Percentiles rank a stretch among this genome's conserved stretches.
phyloP scores from a whole-genome alignment of 2,329 filamentous ascomycete genomes.

The Colletotrichum falcatum region DNA sequence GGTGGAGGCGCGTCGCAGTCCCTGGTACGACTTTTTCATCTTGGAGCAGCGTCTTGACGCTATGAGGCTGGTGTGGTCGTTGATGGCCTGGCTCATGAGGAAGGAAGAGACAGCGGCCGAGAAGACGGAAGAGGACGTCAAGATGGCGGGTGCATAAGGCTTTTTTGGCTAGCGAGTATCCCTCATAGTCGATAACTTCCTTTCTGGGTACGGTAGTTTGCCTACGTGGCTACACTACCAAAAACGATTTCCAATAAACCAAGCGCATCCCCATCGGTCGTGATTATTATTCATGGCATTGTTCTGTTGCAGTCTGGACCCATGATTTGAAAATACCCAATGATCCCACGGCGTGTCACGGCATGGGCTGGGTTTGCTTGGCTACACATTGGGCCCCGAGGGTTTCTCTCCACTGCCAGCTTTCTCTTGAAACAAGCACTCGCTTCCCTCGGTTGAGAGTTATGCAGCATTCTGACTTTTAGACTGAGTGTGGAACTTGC shows the following conservation, averaged over 20 bases:
- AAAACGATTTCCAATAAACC: not conserved
- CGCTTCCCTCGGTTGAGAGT: too few species aligned
- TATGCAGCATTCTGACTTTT: not conserved
- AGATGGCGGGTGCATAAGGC: conserved; percentile 46
- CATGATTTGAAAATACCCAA: not conserved
- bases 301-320: not conserved
- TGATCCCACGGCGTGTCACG: not conserved
- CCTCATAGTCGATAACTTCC: not conserved
- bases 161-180: not conserved
- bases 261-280: not conserved
- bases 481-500: not conserved
- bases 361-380: not conserved
- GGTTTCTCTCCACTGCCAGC: not conserved
- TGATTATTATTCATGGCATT: too few species aligned
- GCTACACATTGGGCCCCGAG: not conserved
- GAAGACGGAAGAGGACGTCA: conserved; percentile 42
- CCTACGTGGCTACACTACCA: not conserved
- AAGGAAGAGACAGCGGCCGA: conserved; percentile 48
- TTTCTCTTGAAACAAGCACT: not conserved
- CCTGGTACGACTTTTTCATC: conserved; percentile 72
- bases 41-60: conserved; percentile 66
- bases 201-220: conserved; percentile 8
- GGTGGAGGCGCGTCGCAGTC: conserved; percentile 67
- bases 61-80: conserved; percentile 68
- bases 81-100: conserved; percentile 72